A percentile compares a stretch with the other conserved stretches of the same genome.
Conservation (phyloP, 164 flowering plant genomes). For the Macadamia integrifolia region DNA sequence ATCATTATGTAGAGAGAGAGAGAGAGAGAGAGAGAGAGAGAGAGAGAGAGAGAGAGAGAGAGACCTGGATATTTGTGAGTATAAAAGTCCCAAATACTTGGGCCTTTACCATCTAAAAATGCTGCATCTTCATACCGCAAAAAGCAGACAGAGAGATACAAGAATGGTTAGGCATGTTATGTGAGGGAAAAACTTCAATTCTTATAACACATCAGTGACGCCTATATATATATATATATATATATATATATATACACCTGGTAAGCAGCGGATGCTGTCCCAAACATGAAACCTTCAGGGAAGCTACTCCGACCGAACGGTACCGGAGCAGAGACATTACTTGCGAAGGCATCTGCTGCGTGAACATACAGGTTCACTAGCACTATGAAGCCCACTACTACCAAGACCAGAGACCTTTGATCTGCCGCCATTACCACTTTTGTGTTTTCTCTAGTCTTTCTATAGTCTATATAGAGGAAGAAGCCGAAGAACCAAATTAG, state of each 20-base stretch:
- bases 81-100: conserved; percentile 45
- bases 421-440: too few species aligned
- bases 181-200: too few species aligned
- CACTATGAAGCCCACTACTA: too few species aligned
- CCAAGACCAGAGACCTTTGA: too few species aligned
- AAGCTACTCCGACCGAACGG: conserved; percentile 8
- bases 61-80: conserved; percentile 34
- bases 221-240: not conserved
- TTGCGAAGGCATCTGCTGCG: too few species aligned
- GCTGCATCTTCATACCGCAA: conserved; percentile 46
- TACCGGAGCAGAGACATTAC: not conserved
- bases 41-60: conserved; percentile 4
- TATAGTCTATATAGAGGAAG: too few species aligned
- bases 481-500: too few species aligned
- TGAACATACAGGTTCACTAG: too few species aligned
- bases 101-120: conserved; percentile 35
- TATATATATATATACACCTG: conserved; percentile 6
- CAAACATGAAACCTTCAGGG: conserved; percentile 16
- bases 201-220: not conserved
- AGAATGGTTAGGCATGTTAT: too few species aligned
- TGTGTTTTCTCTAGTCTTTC: too few species aligned
- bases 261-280: conserved; percentile 21
- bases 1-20: not conserved
- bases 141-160: not conserved
- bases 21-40: conserved; percentile 4